Base-by-base conservation (phyloP, 2,329 filamentous ascomycete species). In the Stemphylium vesicarium region DNA sequence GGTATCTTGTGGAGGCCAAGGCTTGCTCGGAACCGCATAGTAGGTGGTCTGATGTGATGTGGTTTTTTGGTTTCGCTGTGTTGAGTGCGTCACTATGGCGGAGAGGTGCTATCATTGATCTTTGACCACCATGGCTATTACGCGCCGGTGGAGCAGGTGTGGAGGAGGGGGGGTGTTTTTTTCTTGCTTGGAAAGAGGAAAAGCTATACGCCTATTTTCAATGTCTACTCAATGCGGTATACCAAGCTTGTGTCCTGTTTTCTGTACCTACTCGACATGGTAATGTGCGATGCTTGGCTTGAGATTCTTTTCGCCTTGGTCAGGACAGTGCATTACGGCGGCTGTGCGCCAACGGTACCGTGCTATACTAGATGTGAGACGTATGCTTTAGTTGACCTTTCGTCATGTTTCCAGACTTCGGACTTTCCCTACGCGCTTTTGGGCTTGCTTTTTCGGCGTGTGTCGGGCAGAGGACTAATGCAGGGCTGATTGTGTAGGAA, bases 191-290 rank as follows among this genome's bases (percentile, higher is more conserved):
- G 44, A 32, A 49, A 29, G 42, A 53, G 42, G 49, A 53, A 36
- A 53, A 53, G 42, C 35, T 46, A 47, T 29, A 52, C 36, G 49
- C 51, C 56, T 58, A 22, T 22, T 52, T 58, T 52, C 39, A 2
- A 51, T 44, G 43, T 22, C 24, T 47, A 45, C 42, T 45, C 42
- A 15, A 45, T 35, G 10, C 32, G 20, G 42, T 35, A 45, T 45
- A 45, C 31, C 20, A 45, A 45, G 42, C 31, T 35, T 33, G 18
- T 22, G 26, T 26, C 42, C 20, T 36, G 36, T 45, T 13, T 45
- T 45, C 42, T 35, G 12, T 36, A 36, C 42, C 32, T 47, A 38
- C 44, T 47, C n/a, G 26, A 36, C 24, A 8, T 26, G 44, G 44
- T 26, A 37, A 29, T 9, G 12, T 7, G 8, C 3, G 15, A 45